Base-by-base conservation (phyloP, 2,329 filamentous ascomycete genomes). In the Aciculosporium take region DNA sequence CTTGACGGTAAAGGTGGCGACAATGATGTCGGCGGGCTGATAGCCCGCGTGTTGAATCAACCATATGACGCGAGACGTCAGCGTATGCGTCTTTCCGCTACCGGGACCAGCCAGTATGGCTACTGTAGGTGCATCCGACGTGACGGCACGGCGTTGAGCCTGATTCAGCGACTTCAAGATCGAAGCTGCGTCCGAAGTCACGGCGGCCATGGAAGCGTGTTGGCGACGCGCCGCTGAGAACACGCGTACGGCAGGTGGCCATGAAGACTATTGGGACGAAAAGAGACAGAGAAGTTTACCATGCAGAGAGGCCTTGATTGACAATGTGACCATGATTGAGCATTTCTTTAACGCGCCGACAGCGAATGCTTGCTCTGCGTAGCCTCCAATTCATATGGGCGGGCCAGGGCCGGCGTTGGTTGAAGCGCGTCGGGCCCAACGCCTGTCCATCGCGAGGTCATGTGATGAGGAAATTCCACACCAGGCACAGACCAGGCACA, bases 1-100 rank as follows among this genome's bases (percentile, higher is more conserved):
- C 60, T 96, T 96, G 58, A 94, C 87, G 2, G 91, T 98, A 56
- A 98, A 98, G 0, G 89, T 96, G 46, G 89, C 91, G 45, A 95
- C 89, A 45, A 98, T 79, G 53, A 96, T 79, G 63, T 95, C 86
- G 64, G 83, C 78, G 53, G 89, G 89, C 43, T 76, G 73, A 51
- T 85, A 75, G 32, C 79, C 76, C 51, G 76, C 66, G 52, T 82
- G 69, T 39, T 80, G 74, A 41, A 95, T 73, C 24, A 95, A 76
- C 70, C 89, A 93, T 51, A 88, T 88, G 44, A 95, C 86, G 47
- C 91, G 82, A 34, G 88, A 85, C 0, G 88, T 94, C 41, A 98
- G 70, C 1, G 91, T 96, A 60, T 95, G 93, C 12, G 89, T 98
- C 63, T 98, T 96, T 17, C 91, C 89, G 46, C 76, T 81, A 15